phyloP scores from a whole-genome alignment of 2,329 filamentous ascomycete species.

The Hypomyces perniciosus region DNA sequence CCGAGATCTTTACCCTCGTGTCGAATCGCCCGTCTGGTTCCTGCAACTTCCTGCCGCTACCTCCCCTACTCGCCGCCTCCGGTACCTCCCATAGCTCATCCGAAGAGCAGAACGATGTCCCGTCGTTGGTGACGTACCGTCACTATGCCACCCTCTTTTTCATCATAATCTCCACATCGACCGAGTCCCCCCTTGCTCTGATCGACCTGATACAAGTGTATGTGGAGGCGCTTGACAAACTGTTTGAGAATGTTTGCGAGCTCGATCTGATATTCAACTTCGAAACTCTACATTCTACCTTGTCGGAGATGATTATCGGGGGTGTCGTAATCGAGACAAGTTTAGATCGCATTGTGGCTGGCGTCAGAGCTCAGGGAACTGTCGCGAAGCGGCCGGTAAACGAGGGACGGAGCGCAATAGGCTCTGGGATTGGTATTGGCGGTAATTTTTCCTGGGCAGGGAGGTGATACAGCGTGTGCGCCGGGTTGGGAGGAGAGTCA shows the following conservation, averaged over 20 bases:
- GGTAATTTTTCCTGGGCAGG: conserved; percentile 52
- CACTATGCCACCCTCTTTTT: conserved; percentile 98
- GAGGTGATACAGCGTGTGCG: conserved; percentile 22
- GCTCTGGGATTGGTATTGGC: conserved; percentile 49
- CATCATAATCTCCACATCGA: conserved; percentile 94
- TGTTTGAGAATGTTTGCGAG: conserved; percentile 99
- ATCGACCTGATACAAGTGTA: conserved; percentile 98
- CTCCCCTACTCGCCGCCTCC: conserved; percentile 57
- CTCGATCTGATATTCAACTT: conserved; percentile 98
- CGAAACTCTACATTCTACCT: conserved; percentile 85
- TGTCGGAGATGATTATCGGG: conserved; percentile 92
- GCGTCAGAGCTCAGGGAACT: conserved; percentile 69
- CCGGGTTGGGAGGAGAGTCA: conserved; percentile 13
- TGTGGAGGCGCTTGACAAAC: conserved; percentile 85
- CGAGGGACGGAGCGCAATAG: conserved; percentile 48
- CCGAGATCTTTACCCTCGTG: conserved; percentile 94
- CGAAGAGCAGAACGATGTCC: conserved; percentile 76
- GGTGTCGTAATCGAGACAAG: conserved; percentile 92
- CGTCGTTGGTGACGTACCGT: conserved; percentile 93
- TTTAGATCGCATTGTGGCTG: conserved; percentile 79
- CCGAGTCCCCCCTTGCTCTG: conserved; percentile 88
- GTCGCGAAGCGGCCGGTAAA: conserved; percentile 76
- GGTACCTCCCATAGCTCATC: conserved; percentile 58
- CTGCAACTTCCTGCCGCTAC: conserved; percentile 91
- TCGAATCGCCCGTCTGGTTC: conserved; percentile 84